These are phyloP conservation scores for Podaxis mareebaensis DNA, from an alignment of 768 basidiomycete genomes.

Conservation along the genomic window DNA sequence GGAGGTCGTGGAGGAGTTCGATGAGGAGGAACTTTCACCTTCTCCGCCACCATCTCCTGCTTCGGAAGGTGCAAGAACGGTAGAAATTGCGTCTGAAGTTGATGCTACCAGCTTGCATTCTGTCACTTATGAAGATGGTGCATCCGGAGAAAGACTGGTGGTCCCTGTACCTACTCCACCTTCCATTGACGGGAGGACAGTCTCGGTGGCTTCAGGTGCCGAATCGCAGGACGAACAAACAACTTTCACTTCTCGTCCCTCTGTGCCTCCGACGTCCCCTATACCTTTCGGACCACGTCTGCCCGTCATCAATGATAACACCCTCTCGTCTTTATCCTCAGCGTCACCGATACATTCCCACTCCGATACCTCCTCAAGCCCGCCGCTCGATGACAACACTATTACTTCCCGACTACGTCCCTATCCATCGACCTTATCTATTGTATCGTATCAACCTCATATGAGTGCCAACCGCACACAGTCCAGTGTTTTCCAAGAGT, in stretches of 20 bases:
- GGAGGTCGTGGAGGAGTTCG: constrained; percentile 24
- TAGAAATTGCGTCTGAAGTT: constrained; percentile 36
- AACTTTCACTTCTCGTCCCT: neutral
- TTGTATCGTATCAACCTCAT: constrained; percentile 9
- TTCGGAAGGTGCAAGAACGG: constrained; percentile 39
- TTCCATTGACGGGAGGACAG: constrained; percentile 2
- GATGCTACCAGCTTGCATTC: constrained; percentile 18
- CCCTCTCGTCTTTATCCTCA: neutral
- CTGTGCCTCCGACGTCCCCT: neutral
- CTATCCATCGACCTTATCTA: constrained; percentile 3
- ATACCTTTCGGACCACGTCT: neutral
- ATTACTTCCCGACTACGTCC: neutral
- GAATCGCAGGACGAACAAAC: constrained; percentile 6
- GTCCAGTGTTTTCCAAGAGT: constrained; percentile 12
- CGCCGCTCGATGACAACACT: constrained; percentile 7
- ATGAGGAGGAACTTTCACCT: constrained; percentile 21
- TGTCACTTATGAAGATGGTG: constrained; percentile 6
- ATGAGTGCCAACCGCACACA: neutral
- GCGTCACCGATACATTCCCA: neutral
- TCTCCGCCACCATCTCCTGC: constrained; percentile 24
- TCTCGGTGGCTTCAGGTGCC: neutral
- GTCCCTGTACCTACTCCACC: constrained; percentile 4
- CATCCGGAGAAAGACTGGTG: constrained; percentile 6
- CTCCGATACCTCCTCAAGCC: neutral
- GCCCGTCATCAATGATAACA: neutral